Conservation (phyloP, 495 filamentous ascomycete genomes). For the Daldinia vernicosa region DNA sequence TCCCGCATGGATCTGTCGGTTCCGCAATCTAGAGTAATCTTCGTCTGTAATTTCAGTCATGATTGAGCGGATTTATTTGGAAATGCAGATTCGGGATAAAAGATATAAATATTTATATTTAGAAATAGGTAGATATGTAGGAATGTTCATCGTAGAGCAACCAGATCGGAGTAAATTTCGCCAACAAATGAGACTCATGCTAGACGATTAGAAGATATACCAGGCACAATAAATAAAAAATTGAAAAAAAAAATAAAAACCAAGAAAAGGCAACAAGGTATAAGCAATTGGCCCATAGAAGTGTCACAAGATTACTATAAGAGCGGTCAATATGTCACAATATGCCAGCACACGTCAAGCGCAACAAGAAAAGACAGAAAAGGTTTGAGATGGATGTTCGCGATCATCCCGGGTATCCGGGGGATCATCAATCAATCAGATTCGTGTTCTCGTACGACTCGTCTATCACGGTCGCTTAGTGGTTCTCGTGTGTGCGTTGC, state of each 20-base stretch:
- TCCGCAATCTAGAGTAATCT: background rate
- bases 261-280: background rate
- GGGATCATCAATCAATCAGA: constrained; percentile 14
- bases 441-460: constrained; percentile 36
- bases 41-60: background rate
- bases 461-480: constrained; percentile 12
- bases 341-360: background rate
- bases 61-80: background rate
- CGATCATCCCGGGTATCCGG: constrained; percentile 8
- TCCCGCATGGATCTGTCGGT: background rate
- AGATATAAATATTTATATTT: background rate
- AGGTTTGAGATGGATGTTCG: constrained; percentile 6
- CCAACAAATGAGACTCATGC: too few species aligned
- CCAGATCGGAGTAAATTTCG: too few species aligned
- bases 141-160: background rate
- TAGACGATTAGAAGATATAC: too few species aligned
- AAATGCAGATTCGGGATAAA: background rate
- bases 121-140: background rate
- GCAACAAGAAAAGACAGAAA: background rate
- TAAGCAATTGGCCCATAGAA: background rate
- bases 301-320: background rate
- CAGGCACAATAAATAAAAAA: too few species aligned
- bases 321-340: background rate
- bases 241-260: too few species aligned
- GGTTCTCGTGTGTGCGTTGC: constrained; percentile 8